Evolutionary conservation across 108 stramenopile genomes (phyloP).

Genomic region (Discostella pseudostelligera): DNA sequence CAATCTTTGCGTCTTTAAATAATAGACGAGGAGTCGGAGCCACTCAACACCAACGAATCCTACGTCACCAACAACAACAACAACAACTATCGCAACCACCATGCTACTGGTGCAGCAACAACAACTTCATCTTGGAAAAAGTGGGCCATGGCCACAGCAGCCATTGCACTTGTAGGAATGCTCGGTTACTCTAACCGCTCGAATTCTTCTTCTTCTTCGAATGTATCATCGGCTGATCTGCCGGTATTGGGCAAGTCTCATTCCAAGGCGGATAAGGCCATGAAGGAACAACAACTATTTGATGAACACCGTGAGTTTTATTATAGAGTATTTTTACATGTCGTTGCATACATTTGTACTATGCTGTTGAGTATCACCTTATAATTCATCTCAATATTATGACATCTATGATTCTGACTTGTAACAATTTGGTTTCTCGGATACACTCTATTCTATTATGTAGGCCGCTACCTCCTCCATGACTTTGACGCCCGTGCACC

Average conservation of each 20-base stretch:
- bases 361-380: not conserved
- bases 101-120: too few relatives aligned
- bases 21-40: slow-evolving; percentile 11
- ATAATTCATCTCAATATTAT: not conserved
- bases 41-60: not conserved
- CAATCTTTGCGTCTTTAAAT: not conserved
- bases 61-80: not conserved
- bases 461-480: slow-evolving; percentile 80
- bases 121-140: slow-evolving; percentile 15
- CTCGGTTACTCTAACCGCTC: slow-evolving; percentile 1
- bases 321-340: not conserved
- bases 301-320: slow-evolving; percentile 13
- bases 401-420: too few relatives aligned
- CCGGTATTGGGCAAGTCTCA: not conserved
- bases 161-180: slow-evolving; percentile 13
- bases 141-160: slow-evolving; percentile 24
- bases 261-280: not conserved
- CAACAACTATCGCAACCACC: too few relatives aligned
- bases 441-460: too few relatives aligned
- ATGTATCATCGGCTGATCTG: too few relatives aligned
- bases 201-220: too few relatives aligned
- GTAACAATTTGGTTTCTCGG: too few relatives aligned
- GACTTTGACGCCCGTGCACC: slow-evolving; percentile 85
- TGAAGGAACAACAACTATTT: slow-evolving; percentile 1
- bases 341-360: too few relatives aligned